These are phyloP conservation scores for Aspergillus baeticus DNA, from an alignment of 495 filamentous ascomycete species.

Conservation along the genomic window DNA sequence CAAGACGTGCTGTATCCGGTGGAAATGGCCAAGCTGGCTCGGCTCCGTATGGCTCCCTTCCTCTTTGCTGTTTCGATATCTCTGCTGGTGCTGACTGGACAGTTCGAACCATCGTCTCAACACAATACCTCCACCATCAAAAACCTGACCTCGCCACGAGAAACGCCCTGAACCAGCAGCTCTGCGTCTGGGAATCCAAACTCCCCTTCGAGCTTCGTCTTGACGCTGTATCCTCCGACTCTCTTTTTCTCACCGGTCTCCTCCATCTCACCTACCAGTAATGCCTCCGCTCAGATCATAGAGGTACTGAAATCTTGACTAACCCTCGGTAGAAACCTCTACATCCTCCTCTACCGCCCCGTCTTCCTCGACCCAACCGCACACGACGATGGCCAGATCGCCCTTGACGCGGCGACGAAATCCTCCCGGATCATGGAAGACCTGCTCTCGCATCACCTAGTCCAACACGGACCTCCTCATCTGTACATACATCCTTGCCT, in stretches of 20 bases:
- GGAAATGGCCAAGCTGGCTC: slow-evolving; percentile 41
- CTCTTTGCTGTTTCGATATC: neutral
- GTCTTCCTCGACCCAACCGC: slow-evolving; percentile 30
- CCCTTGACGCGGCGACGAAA: slow-evolving; percentile 42
- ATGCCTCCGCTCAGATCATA: neutral
- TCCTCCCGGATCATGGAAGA: slow-evolving; percentile 47
- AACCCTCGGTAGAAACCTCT: slow-evolving; percentile 30
- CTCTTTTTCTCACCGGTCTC: slow-evolving; percentile 39
- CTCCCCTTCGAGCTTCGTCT: slow-evolving; percentile 36
- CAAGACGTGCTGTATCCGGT: slow-evolving; percentile 40
- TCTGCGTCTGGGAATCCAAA: slow-evolving; percentile 36
- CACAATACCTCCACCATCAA: slow-evolving; percentile 40
- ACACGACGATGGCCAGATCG: slow-evolving; percentile 27
- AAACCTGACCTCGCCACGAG: slow-evolving; percentile 27
- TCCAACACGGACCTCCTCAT: slow-evolving; percentile 45
- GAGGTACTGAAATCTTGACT: neutral
- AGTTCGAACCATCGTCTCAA: slow-evolving; percentile 43
- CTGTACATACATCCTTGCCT: neutral
- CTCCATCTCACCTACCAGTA: slow-evolving; percentile 48
- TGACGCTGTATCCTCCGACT: slow-evolving; percentile 23
- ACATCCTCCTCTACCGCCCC: slow-evolving; percentile 40
- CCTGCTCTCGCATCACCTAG: slow-evolving; percentile 44
- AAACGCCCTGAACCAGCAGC: slow-evolving; percentile 27
- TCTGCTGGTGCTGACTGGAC: neutral
- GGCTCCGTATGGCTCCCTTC: slow-evolving; percentile 29